phyloP scores from a whole-genome alignment of 176 grass and related monocot genomes.

The Oryza meridionalis region DNA sequence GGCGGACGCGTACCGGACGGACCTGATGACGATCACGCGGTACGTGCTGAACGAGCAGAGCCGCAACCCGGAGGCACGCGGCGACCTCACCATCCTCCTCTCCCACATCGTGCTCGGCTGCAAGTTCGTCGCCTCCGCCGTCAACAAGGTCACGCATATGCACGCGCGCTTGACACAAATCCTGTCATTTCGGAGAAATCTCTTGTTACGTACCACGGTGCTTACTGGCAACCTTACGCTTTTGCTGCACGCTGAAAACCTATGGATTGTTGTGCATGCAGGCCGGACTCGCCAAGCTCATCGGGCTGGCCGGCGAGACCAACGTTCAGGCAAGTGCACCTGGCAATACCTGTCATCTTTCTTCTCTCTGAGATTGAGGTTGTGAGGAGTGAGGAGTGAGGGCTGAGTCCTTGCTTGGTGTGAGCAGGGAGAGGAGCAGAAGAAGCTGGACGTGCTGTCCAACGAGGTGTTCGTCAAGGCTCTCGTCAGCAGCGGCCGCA shows the following conservation, averaged over 20 bases:
- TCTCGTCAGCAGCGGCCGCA: slow-evolving; percentile 89
- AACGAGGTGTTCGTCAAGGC: slow-evolving; percentile 99
- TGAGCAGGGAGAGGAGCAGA: slow-evolving; percentile 94
- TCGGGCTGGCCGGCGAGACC: slow-evolving; percentile 86
- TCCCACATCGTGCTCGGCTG: slow-evolving; percentile 98
- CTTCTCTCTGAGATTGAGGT: background rate
- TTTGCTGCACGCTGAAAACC: too few relatives aligned
- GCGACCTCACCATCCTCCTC: slow-evolving; percentile 97
- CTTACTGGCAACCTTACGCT: too few relatives aligned
- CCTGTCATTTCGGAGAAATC: background rate
- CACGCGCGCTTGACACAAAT: background rate
- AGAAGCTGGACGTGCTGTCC: slow-evolving; percentile 98
- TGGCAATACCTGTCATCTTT: background rate
- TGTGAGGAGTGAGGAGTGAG: background rate
- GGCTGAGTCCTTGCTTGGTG: background rate
- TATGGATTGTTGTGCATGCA: slow-evolving; percentile 47
- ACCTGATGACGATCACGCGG: slow-evolving; percentile 96
- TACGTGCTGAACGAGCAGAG: slow-evolving; percentile 96
- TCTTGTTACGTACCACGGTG: background rate
- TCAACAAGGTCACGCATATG: slow-evolving; percentile 69
- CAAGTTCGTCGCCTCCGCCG: slow-evolving; percentile 96
- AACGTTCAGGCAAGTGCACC: slow-evolving; percentile 75
- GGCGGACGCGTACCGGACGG: slow-evolving; percentile 79
- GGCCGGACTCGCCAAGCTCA: slow-evolving; percentile 90
- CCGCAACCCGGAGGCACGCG: slow-evolving; percentile 71